Percentiles rank a stretch among this genome's conserved stretches.
These are phyloP conservation scores for Microcyclospora tardicrescens DNA, from an alignment of 2,329 filamentous ascomycete genomes.

Conservation along the genomic window DNA sequence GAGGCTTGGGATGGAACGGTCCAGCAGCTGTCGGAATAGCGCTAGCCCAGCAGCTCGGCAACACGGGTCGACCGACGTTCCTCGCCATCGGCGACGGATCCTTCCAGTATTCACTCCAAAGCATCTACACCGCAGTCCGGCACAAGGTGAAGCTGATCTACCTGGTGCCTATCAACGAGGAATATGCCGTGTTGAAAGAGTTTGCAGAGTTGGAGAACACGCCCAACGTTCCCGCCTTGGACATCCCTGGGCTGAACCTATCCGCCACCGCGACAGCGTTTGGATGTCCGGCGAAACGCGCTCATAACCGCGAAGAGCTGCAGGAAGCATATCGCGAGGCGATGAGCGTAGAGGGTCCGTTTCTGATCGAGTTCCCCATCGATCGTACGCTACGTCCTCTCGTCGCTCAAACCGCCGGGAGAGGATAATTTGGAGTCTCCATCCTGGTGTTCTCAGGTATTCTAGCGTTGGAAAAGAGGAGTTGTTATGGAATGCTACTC, in stretches of 20 bases:
- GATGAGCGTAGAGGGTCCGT: too few species aligned
- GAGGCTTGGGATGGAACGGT: too few species aligned
- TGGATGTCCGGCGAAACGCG: slow-evolving; percentile 1
- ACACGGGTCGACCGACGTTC: neutral
- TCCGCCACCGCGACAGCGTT: neutral
- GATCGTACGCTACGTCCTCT: too few species aligned
- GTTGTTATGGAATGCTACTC: too few species aligned
- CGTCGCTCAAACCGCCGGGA: too few species aligned
- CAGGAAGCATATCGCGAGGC: too few species aligned
- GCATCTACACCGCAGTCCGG: slow-evolving; percentile 1
- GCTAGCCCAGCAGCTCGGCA: neutral
- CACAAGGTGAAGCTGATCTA: slow-evolving; percentile 1
- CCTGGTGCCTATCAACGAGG: slow-evolving; percentile 2
- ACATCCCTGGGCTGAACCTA: slow-evolving; percentile 2
- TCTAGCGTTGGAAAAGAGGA: too few species aligned
- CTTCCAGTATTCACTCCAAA: slow-evolving; percentile 2
- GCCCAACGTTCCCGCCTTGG: slow-evolving; percentile 1
- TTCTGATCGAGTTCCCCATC: too few species aligned
- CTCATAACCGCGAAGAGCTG: neutral
- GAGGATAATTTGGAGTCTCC: too few species aligned
- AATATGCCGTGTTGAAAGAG: slow-evolving; percentile 3
- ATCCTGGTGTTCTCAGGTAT: too few species aligned
- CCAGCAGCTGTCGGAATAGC: neutral
- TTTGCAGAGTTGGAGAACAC: slow-evolving; percentile 2
- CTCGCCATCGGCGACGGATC: slow-evolving; percentile 1